phyloP scores from a whole-genome alignment of 208 protist genomes.

The Acanthamoeba lenticulata region DNA sequence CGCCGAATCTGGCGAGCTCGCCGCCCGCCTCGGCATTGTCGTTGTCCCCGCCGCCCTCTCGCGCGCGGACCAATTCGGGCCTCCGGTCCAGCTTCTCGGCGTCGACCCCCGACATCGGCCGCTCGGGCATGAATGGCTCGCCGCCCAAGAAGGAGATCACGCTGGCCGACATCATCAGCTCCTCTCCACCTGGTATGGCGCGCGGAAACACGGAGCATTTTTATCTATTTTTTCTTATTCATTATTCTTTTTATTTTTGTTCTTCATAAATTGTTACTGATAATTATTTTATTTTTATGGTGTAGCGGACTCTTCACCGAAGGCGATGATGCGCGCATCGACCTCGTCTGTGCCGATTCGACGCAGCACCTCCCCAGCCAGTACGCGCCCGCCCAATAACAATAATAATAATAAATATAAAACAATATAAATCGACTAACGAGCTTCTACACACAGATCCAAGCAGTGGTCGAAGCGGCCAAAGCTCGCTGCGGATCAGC shows the following conservation, averaged over 20 bases:
- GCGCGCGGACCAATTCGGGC: not conserved
- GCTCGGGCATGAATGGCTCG: not conserved
- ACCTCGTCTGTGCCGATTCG: no score
- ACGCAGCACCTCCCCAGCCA: not conserved
- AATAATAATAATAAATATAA: no score
- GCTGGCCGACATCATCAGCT: not conserved
- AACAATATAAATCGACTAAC: no score
- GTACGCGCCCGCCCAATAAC: not conserved
- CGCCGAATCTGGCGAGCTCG: not conserved
- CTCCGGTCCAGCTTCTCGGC: constrained; percentile 1
- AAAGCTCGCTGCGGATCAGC: no score
- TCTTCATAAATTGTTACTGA: no score
- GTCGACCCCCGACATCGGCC: not conserved
- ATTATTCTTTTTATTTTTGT: not conserved
- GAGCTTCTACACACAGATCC: no score
- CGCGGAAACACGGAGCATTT: not conserved
- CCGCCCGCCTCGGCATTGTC: not conserved
- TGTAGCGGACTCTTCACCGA: no score
- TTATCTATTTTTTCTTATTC: not conserved
- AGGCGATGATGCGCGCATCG: no score
- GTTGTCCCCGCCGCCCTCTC: not conserved
- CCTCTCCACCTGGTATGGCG: not conserved
- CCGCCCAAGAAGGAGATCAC: constrained; percentile 26
- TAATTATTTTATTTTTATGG: no score
- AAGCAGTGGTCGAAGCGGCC: no score